Evolutionary conservation across 2,329 filamentous ascomycete genomes (phyloP).

Genomic region (Fusarium liriodendri): DNA sequence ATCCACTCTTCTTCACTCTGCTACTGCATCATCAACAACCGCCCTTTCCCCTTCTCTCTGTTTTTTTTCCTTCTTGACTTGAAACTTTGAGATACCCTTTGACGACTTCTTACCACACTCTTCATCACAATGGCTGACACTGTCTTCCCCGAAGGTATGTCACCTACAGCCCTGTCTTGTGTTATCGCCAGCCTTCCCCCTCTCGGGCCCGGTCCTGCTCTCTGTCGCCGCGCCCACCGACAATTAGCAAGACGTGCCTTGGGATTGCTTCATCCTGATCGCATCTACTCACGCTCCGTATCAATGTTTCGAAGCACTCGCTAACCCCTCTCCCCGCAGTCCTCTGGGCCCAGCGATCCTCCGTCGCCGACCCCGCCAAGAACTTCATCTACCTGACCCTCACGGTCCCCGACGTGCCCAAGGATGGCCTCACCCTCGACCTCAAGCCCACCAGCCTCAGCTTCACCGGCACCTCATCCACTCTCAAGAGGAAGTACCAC

Average conservation of each 20-base stretch:
- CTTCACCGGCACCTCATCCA: constrained; percentile 85
- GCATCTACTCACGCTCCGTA: not conserved
- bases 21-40: constrained; percentile 28
- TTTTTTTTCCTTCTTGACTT: constrained; percentile 26
- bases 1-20: constrained; percentile 22
- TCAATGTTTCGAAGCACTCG: not conserved
- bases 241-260: not conserved
- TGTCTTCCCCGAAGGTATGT: constrained; percentile 54
- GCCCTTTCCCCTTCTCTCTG: constrained; percentile 21
- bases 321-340: constrained; percentile 65
- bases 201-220: constrained; percentile 6
- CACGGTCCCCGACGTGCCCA: constrained; percentile 84
- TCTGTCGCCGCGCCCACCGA: constrained; percentile 2
- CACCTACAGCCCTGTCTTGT: not conserved
- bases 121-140: constrained; percentile 40
- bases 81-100: constrained; percentile 43
- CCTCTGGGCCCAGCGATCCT: constrained; percentile 98
- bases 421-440: constrained; percentile 82
- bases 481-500: constrained; percentile 87
- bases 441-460: constrained; percentile 80
- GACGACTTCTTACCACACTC: not conserved
- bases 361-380: constrained; percentile 79
- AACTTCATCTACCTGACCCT: constrained; percentile 97
- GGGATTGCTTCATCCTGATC: not conserved
- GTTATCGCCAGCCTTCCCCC: constrained; percentile 17